A percentile compares a stretch with the other conserved stretches of the same genome.
Conservation (phyloP, 129 eudicot species). For the Kitagawia praeruptora region DNA sequence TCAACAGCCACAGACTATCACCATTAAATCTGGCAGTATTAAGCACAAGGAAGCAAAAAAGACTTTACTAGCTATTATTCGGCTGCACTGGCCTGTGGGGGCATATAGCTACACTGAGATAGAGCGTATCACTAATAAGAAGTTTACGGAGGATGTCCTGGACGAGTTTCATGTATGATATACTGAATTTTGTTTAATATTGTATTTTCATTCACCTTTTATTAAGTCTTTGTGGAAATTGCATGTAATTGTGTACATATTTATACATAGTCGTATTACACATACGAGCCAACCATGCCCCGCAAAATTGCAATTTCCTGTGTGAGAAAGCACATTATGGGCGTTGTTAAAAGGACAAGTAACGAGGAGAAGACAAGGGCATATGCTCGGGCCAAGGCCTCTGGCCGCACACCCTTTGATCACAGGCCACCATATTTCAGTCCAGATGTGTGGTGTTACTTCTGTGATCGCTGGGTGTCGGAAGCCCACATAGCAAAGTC, state of each 20-base stretch:
- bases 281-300: not conserved
- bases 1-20: not conserved
- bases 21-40: not conserved
- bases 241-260: not conserved
- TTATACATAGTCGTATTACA: not conserved
- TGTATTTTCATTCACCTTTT: not conserved
- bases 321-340: slow-evolving; percentile 1
- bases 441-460: not conserved
- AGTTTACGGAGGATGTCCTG: not conserved
- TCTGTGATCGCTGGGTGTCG: not conserved
- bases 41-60: slow-evolving; percentile 3
- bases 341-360: not conserved
- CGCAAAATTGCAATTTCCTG: not conserved
- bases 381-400: not conserved
- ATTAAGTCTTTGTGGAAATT: not conserved
- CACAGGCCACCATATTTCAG: not conserved
- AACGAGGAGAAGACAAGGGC: not conserved
- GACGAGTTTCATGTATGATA: not conserved
- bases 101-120: not conserved
- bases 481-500: slow-evolving; percentile 1
- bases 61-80: slow-evolving; percentile 5
- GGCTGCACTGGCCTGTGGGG: slow-evolving; percentile 2
- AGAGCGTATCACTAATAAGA: slow-evolving; percentile 4
- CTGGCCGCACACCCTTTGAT: not conserved
- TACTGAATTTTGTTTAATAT: not conserved